Conservation (phyloP, 2,329 filamentous ascomycete species). For the Fusarium longipes region DNA sequence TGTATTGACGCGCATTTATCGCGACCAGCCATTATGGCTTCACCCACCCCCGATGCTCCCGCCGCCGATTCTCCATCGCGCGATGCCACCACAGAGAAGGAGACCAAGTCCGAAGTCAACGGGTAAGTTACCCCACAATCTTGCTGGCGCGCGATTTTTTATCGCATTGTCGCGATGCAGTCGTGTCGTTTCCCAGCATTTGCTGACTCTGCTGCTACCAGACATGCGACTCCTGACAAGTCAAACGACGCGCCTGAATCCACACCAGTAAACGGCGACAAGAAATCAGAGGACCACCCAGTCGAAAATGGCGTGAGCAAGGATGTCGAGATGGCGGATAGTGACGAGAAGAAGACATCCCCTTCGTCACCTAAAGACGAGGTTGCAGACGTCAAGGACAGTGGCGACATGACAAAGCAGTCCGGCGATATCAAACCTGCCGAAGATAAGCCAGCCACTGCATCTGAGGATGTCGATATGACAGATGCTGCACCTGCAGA, state of each 20-base stretch:
- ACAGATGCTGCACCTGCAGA: constrained; percentile 18
- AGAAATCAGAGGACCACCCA: constrained; percentile 35
- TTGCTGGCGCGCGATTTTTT: constrained; percentile 15
- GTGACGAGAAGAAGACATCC: constrained; percentile 26
- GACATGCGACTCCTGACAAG: constrained; percentile 45
- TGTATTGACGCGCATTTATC: constrained; percentile 46
- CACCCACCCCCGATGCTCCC: constrained; percentile 57
- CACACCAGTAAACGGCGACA: constrained; percentile 44
- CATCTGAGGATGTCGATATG: constrained; percentile 33
- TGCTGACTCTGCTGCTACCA: constrained; percentile 44
- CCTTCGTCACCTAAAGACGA: constrained; percentile 13
- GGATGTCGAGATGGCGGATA: constrained; percentile 40
- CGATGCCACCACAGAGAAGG: constrained; percentile 46
- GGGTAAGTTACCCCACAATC: constrained; percentile 50
- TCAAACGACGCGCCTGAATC: constrained; percentile 38
- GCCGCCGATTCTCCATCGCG: constrained; percentile 61
- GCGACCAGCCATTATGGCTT: constrained; percentile 66
- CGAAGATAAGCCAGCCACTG: neutral
- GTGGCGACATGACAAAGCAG: constrained; percentile 12
- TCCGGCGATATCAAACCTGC: constrained; percentile 9
- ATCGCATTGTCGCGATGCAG: constrained; percentile 20
- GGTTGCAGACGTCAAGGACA: constrained; percentile 16
- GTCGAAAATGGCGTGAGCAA: constrained; percentile 45
- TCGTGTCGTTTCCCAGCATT: constrained; percentile 15
- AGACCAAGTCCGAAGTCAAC: constrained; percentile 51